Conservation (phyloP, 2,329 filamentous ascomycete genomes). For the Leptographium galeiforme region DNA sequence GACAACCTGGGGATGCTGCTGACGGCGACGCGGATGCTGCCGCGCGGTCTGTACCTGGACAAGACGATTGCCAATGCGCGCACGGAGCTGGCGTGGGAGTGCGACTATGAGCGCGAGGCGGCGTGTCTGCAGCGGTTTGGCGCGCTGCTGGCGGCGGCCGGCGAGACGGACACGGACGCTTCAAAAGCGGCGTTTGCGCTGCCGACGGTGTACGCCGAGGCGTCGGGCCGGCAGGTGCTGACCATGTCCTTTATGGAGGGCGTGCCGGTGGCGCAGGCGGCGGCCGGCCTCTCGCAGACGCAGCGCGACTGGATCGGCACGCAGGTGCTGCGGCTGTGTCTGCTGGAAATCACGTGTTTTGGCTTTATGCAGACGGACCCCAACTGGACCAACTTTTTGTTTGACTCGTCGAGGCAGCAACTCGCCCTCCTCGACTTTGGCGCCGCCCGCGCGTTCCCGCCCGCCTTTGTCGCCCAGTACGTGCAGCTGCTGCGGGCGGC, state of each 20-base stretch:
- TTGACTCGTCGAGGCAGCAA: too few relatives aligned
- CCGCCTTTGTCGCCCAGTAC: constrained; percentile 68
- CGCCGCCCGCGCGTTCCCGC: constrained; percentile 74
- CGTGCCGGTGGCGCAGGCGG: constrained; percentile 67
- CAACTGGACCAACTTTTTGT: constrained; percentile 99
- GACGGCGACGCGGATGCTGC: constrained; percentile 78
- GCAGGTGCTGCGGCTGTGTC: constrained; percentile 78
- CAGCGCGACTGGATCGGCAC: constrained; percentile 95
- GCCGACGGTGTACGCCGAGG: constrained; percentile 28
- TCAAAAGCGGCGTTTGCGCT: constrained; percentile 51
- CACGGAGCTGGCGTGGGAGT: constrained; percentile 89
- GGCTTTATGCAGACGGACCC: constrained; percentile 98
- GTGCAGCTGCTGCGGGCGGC: constrained; percentile 70
- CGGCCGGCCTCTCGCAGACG: constrained; percentile 55
- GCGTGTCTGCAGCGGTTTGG: constrained; percentile 65
- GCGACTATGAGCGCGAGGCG: constrained; percentile 85
- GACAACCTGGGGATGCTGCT: constrained; percentile 86
- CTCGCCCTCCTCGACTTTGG: constrained; percentile 95
- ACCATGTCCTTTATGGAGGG: constrained; percentile 91
- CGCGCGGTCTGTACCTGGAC: constrained; percentile 84
- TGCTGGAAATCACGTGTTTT: constrained; percentile 89
- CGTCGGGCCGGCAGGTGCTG: constrained; percentile 18
- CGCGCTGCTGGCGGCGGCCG: constrained; percentile 47
- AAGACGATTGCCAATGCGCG: constrained; percentile 96
- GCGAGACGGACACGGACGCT: neutral